Evolutionary conservation across 306 rosid genomes (phyloP).

Genomic region (Biancaea sappan): DNA sequence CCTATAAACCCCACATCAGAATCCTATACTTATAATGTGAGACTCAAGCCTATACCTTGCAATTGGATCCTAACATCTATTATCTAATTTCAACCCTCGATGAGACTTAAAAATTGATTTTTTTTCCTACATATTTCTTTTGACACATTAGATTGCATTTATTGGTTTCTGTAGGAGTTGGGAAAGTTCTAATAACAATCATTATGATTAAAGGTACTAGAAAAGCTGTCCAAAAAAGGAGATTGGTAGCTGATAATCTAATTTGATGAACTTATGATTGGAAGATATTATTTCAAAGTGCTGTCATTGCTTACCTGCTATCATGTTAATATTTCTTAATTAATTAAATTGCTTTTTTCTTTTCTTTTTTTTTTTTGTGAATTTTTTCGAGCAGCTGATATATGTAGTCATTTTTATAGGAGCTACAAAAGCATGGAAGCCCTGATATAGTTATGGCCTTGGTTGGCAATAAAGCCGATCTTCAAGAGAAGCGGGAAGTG

Average conservation of each 20-base stretch:
- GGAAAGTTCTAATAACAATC: not conserved
- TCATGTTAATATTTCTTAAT: not conserved
- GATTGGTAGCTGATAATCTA: not conserved
- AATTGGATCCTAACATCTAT: no score
- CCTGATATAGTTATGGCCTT: conserved; percentile 94
- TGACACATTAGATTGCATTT: conserved; percentile 3
- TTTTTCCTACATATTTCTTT: conserved; percentile 11
- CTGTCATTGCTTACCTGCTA: not conserved
- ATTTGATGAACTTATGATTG: not conserved
- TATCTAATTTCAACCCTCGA: not conserved
- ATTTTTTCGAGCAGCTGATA: conserved; percentile 37
- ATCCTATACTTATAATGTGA: no score
- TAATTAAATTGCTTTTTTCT: not conserved
- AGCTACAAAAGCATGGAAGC: conserved; percentile 94
- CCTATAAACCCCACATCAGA: no score
- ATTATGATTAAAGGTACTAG: not conserved
- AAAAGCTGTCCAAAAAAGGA: not conserved
- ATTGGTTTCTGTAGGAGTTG: conserved; percentile 9
- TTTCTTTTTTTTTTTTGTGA: not conserved
- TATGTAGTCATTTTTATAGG: conserved; percentile 47
- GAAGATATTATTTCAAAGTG: conserved; percentile 16
- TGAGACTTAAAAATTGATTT: not conserved
- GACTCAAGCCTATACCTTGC: no score
- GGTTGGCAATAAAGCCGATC: conserved; percentile 97
- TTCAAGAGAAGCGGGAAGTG: conserved; percentile 85